Conservation (phyloP, 306 rosid genomes). For the Casuarina glauca region DNA sequence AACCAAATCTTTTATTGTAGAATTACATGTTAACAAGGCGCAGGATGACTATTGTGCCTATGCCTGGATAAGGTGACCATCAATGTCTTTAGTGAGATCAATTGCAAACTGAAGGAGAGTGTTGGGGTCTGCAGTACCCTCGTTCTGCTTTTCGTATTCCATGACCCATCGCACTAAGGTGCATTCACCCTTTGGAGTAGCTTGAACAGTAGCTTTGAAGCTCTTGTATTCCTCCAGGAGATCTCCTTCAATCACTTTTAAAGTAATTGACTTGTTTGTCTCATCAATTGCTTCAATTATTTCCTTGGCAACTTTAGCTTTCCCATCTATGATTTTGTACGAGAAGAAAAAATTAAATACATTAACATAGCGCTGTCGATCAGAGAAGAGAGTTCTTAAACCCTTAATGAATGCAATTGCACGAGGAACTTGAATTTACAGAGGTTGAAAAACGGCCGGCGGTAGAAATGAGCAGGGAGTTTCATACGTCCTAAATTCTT, state of each 20-base stretch:
- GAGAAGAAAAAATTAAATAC: background rate
- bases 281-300: slow-evolving; percentile 35
- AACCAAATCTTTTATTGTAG: background rate
- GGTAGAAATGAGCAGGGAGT: no score
- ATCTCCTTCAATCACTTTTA: slow-evolving; percentile 38
- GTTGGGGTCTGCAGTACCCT: slow-evolving; percentile 28
- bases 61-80: slow-evolving; percentile 15
- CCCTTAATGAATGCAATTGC: no score
- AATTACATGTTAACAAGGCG: background rate
- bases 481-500: no score
- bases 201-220: slow-evolving; percentile 1
- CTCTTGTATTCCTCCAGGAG: slow-evolving; percentile 25
- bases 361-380: background rate
- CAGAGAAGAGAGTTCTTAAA: background rate
- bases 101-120: slow-evolving; percentile 6
- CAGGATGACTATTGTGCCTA: background rate
- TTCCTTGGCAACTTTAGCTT: slow-evolving; percentile 29
- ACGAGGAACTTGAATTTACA: no score
- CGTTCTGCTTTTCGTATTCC: slow-evolving; percentile 44
- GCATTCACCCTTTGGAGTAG: slow-evolving; percentile 24
- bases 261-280: slow-evolving; percentile 27
- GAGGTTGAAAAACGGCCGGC: no score
- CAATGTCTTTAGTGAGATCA: slow-evolving; percentile 33
- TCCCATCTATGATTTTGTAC: slow-evolving; percentile 23
- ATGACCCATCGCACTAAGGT: slow-evolving; percentile 29